Percentiles rank a stretch among this genome's conserved stretches.
Conservation (phyloP, 805 yeast genomes). For the Metschnikowia orientalis region DNA sequence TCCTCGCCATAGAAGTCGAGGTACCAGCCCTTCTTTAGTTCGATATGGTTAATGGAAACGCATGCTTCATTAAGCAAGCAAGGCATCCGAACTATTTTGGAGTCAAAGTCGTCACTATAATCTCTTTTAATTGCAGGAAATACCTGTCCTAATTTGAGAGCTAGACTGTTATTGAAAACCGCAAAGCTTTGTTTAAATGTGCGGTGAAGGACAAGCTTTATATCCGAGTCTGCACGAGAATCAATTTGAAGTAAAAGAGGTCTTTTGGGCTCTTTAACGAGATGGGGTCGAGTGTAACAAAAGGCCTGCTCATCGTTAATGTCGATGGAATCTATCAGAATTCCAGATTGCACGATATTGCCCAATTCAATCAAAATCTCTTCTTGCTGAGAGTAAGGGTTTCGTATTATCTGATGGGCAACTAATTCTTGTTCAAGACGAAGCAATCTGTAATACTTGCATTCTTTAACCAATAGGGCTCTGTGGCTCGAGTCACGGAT, state of each 20-base stretch:
- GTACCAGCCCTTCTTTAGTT: conserved; percentile 33
- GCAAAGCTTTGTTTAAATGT: conserved; percentile 22
- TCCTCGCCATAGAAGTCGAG: conserved; percentile 22
- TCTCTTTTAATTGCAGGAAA: conserved; percentile 22
- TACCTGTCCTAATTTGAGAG: conserved; percentile 20
- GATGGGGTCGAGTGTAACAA: conserved; percentile 31
- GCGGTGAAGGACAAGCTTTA: conserved; percentile 31
- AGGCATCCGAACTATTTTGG: conserved; percentile 20
- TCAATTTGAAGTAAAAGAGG: conserved; percentile 31
- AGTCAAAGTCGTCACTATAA: conserved; percentile 16
- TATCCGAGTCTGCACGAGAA: conserved; percentile 23
- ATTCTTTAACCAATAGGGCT: conserved; percentile 56
- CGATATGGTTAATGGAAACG: conserved; percentile 31
- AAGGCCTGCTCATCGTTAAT: conserved; percentile 21
- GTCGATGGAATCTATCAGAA: conserved; percentile 20
- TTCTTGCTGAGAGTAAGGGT: conserved; percentile 47
- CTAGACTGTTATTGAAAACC: conserved; percentile 24
- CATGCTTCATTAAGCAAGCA: conserved; percentile 27
- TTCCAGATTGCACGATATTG: conserved; percentile 43
- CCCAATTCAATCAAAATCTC: conserved; percentile 53
- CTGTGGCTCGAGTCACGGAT: conserved; percentile 55
- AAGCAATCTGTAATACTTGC: conserved; percentile 69
- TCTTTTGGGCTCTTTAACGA: conserved; percentile 30
- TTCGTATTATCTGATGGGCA: conserved; percentile 44
- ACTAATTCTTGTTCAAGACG: conserved; percentile 70